phyloP scores from a whole-genome alignment of 2,329 filamentous ascomycete genomes.

The Colletotrichum ledebouriae region DNA sequence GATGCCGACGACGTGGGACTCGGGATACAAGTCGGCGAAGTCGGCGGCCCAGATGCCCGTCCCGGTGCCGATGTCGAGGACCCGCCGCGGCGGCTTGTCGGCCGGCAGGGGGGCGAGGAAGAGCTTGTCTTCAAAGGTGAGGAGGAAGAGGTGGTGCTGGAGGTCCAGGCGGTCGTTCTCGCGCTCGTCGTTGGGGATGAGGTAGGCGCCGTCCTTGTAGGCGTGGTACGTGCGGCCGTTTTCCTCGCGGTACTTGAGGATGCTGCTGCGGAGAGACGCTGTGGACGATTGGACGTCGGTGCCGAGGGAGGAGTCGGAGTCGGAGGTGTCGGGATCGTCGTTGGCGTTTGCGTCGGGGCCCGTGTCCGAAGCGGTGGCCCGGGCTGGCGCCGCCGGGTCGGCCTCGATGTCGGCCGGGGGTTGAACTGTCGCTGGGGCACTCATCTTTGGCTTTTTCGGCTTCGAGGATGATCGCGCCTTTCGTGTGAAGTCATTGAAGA shows the following conservation, averaged over 20 bases:
- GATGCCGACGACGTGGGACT: conserved; percentile 63
- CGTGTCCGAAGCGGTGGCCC: not conserved
- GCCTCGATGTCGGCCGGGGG: conserved; percentile 8
- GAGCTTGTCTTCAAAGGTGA: conserved; percentile 51
- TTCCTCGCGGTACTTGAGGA: conserved; percentile 53
- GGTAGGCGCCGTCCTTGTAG: conserved; percentile 43
- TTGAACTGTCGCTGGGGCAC: not conserved
- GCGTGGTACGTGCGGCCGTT: conserved; percentile 56
- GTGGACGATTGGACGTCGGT: conserved; percentile 45
- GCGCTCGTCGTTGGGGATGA: conserved; percentile 44
- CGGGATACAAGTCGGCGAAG: conserved; percentile 60
- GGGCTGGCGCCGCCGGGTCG: not conserved
- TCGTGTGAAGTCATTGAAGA: not conserved
- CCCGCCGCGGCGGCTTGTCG: conserved; percentile 45
- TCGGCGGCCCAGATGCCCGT: conserved; percentile 63
- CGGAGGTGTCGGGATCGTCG: conserved; percentile 11
- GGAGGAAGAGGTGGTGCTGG: conserved; percentile 53
- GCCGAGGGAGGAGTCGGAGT: conserved; percentile 34
- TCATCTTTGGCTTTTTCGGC: not conserved
- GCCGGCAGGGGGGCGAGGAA: conserved; percentile 46
- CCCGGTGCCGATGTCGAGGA: conserved; percentile 63
- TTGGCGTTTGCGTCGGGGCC: not conserved
- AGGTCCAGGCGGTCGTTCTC: conserved; percentile 53
- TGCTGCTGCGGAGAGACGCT: conserved; percentile 52
- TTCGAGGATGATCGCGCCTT: accelerated